Conservation (phyloP, 1,139 yeast species). For the Ogataea hybrid region DNA sequence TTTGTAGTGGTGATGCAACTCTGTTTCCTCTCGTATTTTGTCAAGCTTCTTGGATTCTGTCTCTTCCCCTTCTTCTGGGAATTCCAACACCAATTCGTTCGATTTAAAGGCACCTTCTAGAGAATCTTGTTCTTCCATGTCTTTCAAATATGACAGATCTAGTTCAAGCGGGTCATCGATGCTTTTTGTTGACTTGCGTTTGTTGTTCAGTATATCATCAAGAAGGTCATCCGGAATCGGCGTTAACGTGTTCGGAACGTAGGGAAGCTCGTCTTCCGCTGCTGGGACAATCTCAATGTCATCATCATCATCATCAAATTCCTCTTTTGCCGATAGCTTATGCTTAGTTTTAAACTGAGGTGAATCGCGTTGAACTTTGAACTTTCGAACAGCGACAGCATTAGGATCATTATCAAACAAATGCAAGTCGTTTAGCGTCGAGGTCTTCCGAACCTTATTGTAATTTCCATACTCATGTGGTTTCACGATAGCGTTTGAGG, state of each 20-base stretch:
- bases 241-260: constrained; percentile 32
- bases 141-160: constrained; percentile 15
- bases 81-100: constrained; percentile 20
- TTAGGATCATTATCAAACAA: background rate
- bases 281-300: constrained; percentile 39
- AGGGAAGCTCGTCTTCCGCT: constrained; percentile 32
- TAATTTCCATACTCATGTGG: constrained; percentile 14
- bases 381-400: constrained; percentile 15
- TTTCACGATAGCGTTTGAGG: constrained; percentile 22
- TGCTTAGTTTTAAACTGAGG: constrained; percentile 15
- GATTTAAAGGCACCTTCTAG: constrained; percentile 11
- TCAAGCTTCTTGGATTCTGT: constrained; percentile 21
- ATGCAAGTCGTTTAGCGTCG: constrained; percentile 7
- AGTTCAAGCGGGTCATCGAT: constrained; percentile 24
- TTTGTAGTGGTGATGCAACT: constrained; percentile 13
- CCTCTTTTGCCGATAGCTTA: constrained; percentile 13
- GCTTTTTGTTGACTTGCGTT: constrained; percentile 9
- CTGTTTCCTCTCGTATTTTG: constrained; percentile 24
- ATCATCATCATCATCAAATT: constrained; percentile 34
- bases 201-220: constrained; percentile 17
- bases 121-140: constrained; percentile 7
- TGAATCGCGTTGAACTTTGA: constrained; percentile 26
- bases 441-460: constrained; percentile 25
- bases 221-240: constrained; percentile 19
- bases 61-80: constrained; percentile 26